phyloP scores from a whole-genome alignment of 352 stramenopile genomes.

The Phytophthora cryptogea region DNA sequence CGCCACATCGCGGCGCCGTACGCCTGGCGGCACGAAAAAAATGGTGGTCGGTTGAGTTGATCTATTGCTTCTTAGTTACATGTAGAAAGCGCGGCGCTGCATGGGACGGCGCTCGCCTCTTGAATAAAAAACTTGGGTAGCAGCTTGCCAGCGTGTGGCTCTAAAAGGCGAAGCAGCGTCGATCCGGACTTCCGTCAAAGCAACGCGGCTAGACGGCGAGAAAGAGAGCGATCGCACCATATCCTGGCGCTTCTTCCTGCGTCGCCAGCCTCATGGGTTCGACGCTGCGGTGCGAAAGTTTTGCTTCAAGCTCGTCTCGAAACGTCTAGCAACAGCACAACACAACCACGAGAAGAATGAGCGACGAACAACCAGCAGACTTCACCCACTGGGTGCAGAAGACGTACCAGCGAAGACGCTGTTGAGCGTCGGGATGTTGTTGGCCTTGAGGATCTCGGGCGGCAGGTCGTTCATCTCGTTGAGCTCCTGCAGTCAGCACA shows the following conservation, averaged over 20 bases:
- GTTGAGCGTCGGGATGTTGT: slow-evolving; percentile 77
- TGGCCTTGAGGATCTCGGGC: slow-evolving; percentile 70
- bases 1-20: background rate
- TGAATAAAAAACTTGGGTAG: slow-evolving; percentile 39
- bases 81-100: slow-evolving; percentile 16
- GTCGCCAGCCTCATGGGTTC: slow-evolving; percentile 17
- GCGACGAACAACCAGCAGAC: background rate
- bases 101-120: slow-evolving; percentile 11
- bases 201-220: background rate
- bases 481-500: slow-evolving; percentile 49
- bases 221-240: background rate
- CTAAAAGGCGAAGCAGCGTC: slow-evolving; percentile 20
- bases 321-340: slow-evolving; percentile 37
- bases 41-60: slow-evolving; percentile 20
- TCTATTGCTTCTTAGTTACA: slow-evolving; percentile 40
- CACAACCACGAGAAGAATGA: slow-evolving; percentile 28
- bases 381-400: background rate
- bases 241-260: slow-evolving; percentile 9
- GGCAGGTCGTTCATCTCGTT: slow-evolving; percentile 86
- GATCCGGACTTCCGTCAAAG: background rate
- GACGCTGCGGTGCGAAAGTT: slow-evolving; percentile 5
- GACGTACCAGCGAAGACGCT: slow-evolving; percentile 71
- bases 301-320: slow-evolving; percentile 34
- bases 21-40: slow-evolving; percentile 30
- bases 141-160: slow-evolving; percentile 18